phyloP scores from a whole-genome alignment of 2,329 filamentous ascomycete species.

The Diaporthe aspalathi region DNA sequence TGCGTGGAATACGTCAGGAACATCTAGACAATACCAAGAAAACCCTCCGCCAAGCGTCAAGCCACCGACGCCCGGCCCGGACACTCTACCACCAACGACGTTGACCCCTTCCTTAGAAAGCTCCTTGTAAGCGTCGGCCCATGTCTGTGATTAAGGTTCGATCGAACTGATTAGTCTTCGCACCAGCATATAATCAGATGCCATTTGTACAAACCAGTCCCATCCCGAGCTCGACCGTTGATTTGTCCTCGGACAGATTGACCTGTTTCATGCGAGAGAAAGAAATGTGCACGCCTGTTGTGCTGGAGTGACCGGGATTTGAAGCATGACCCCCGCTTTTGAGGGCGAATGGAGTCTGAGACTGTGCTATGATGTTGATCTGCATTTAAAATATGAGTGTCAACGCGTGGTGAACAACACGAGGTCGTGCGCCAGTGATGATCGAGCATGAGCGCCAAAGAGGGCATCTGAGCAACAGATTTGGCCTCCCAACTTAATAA shows the following conservation, averaged over 20 bases:
- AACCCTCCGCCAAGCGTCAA: conserved; percentile 45
- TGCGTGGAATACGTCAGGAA: not conserved
- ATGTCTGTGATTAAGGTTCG: conserved; percentile 29
- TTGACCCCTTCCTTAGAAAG: conserved; percentile 42
- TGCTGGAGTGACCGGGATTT: conserved; percentile 46
- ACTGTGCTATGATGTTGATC: conserved; percentile 40
- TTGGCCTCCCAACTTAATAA: too few relatives aligned
- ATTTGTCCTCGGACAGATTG: conserved; percentile 40
- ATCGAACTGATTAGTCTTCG: not conserved
- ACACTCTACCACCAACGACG: conserved; percentile 45
- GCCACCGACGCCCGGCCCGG: conserved; percentile 44
- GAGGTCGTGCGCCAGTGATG: not conserved
- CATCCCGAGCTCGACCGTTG: conserved; percentile 42
- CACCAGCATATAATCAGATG: not conserved
- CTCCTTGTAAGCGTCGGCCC: conserved; percentile 42
- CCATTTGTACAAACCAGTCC: conserved; percentile 37
- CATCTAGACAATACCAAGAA: conserved; percentile 41
- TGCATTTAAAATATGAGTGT: conserved; percentile 3
- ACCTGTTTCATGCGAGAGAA: conserved; percentile 42
- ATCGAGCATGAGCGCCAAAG: not conserved
- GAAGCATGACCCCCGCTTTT: conserved; percentile 45
- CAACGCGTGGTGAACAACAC: not conserved
- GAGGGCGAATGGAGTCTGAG: conserved; percentile 44
- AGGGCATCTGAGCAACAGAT: too few relatives aligned
- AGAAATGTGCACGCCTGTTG: conserved; percentile 43